phyloP scores from a whole-genome alignment of 2,329 filamentous ascomycete genomes.

The Fusarium ramigenum region DNA sequence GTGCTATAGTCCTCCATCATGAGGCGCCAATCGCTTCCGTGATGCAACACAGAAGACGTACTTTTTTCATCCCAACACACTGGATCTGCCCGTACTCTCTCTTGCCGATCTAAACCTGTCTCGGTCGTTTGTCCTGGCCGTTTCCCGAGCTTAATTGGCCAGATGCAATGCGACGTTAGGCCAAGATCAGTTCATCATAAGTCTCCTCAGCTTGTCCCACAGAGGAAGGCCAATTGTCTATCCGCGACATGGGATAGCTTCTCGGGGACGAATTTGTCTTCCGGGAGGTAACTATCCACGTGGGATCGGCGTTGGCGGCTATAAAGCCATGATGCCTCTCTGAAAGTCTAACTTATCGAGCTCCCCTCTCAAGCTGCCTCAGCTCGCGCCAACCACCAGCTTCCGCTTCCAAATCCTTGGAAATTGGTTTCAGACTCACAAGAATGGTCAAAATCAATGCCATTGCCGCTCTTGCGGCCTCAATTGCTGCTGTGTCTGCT shows the following conservation, averaged over 20 bases:
- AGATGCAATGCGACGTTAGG: constrained; percentile 17
- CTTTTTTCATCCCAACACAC: constrained; percentile 31
- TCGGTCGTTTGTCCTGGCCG: constrained; percentile 19
- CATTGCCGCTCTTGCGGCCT: constrained; percentile 48
- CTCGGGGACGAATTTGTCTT: constrained; percentile 23
- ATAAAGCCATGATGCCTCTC: constrained; percentile 37
- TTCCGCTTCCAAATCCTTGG: not conserved
- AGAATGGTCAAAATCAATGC: constrained; percentile 50
- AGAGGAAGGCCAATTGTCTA: constrained; percentile 34
- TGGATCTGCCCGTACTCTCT: constrained; percentile 29
- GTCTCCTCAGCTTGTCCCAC: constrained; percentile 35
- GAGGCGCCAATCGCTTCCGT: constrained; percentile 30
- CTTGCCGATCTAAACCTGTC: constrained; percentile 32
- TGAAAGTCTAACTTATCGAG: constrained; percentile 4
- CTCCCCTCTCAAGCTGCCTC: constrained; percentile 28
- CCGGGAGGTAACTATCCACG: constrained; percentile 29
- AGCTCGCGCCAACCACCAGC: constrained; percentile 17
- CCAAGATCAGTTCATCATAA: constrained; percentile 29
- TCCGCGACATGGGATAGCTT: constrained; percentile 20
- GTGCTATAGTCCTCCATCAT: constrained; percentile 35
- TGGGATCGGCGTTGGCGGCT: constrained; percentile 29
- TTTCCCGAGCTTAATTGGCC: constrained; percentile 29
- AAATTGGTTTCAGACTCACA: constrained; percentile 13
- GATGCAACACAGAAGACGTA: constrained; percentile 15
- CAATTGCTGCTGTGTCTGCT: constrained; percentile 55